These are phyloP conservation scores for Monilinia laxa DNA, from an alignment of 2,329 filamentous ascomycete genomes.

Conservation along the genomic window DNA sequence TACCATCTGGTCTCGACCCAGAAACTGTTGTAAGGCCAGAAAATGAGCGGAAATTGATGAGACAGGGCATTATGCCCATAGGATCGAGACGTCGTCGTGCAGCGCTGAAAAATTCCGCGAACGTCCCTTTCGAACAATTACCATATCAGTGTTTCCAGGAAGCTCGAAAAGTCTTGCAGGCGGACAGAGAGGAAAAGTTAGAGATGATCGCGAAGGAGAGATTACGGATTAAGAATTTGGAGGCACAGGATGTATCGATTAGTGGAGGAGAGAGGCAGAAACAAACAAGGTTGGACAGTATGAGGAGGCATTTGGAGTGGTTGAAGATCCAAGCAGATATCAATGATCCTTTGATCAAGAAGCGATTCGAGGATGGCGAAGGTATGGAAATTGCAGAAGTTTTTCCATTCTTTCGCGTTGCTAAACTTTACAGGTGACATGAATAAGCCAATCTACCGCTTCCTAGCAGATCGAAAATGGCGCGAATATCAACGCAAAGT, in stretches of 20 bases:
- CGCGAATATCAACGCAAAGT: constrained; percentile 75
- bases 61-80: constrained; percentile 67
- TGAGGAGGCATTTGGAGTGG: constrained; percentile 70
- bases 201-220: constrained; percentile 66
- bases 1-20: constrained; percentile 57
- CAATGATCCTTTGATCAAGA: constrained; percentile 92
- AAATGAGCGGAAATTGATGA: constrained; percentile 67
- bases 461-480: constrained; percentile 87
- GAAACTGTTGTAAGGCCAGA: constrained; percentile 62
- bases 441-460: constrained; percentile 93
- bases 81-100: constrained; percentile 82
- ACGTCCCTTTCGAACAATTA: constrained; percentile 83
- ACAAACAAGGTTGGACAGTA: constrained; percentile 64
- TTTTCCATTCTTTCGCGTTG: constrained; percentile 1
- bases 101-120: constrained; percentile 62
- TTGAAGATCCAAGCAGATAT: constrained; percentile 90
- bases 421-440: constrained; percentile 69
- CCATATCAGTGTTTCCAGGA: constrained; percentile 99
- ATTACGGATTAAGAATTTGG: constrained; percentile 65
- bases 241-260: constrained; percentile 56
- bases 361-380: constrained; percentile 85
- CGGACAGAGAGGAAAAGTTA: constrained; percentile 80
- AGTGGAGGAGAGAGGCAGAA: constrained; percentile 64
- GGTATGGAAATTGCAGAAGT: constrained; percentile 54
- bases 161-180: constrained; percentile 76